Evolutionary conservation across 306 rosid genomes (phyloP).

Genomic region (Fragaria iinumae): DNA sequence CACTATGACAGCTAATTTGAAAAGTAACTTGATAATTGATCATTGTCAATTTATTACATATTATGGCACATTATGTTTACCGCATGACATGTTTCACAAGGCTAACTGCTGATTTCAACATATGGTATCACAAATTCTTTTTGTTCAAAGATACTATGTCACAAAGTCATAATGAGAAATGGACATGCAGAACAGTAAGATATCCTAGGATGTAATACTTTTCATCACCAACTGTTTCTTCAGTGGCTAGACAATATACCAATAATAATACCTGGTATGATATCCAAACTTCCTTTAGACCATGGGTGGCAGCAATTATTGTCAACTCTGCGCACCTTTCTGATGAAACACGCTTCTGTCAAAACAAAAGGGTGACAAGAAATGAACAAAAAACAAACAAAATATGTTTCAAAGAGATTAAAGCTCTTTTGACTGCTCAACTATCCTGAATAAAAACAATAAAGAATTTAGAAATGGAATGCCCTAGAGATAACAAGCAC

Average conservation of each 20-base stretch:
- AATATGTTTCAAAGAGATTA: conserved; percentile 7
- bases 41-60: background rate
- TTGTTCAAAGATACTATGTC: background rate
- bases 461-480: background rate
- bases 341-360: conserved; percentile 76
- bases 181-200: background rate
- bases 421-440: conserved; percentile 10
- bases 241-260: background rate
- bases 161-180: background rate
- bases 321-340: conserved; percentile 89
- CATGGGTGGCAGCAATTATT: conserved; percentile 86
- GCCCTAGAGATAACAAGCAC: background rate
- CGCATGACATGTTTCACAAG: background rate
- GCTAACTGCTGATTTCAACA: background rate
- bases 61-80: background rate
- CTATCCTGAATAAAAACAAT: conserved; percentile 11
- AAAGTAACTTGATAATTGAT: background rate
- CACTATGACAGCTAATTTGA: conserved; percentile 1
- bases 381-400: background rate
- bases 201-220: background rate
- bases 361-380: conserved; percentile 19
- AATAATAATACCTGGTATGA: conserved; percentile 69
- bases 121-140: background rate
- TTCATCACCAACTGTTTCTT: background rate
- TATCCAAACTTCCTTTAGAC: conserved; percentile 95